Percentiles rank a stretch among this genome's conserved stretches.
Evolutionary conservation across 1,284 basidiomycete species (phyloP).

Genomic region (Xerocomus amazonicus): DNA sequence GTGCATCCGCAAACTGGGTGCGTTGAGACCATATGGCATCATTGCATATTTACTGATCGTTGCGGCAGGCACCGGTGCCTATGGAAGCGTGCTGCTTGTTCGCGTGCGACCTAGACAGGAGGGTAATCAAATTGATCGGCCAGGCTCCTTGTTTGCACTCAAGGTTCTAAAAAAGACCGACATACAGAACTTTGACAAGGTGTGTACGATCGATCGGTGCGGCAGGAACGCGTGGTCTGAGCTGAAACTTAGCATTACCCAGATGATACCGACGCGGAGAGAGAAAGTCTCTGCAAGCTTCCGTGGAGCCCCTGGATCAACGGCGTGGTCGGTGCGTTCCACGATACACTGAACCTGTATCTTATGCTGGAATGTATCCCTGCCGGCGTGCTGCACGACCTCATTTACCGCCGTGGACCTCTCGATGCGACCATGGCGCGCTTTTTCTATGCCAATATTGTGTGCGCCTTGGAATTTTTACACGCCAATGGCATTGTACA

Average conservation of each 20-base stretch:
- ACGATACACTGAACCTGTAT: constrained; percentile 47
- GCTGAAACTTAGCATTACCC: constrained; percentile 19
- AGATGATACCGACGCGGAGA: constrained; percentile 39
- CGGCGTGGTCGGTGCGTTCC: constrained; percentile 42
- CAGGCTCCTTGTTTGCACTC: constrained; percentile 38
- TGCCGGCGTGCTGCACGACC: constrained; percentile 38
- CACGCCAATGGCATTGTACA: constrained; percentile 74
- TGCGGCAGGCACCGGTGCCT: constrained; percentile 37
- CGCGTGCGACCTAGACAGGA: constrained; percentile 22
- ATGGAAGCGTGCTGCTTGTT: constrained; percentile 43
- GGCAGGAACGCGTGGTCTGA: not conserved
- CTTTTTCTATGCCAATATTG: constrained; percentile 60
- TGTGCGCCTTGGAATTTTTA: constrained; percentile 69
- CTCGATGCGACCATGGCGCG: constrained; percentile 33
- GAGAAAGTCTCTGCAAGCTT: constrained; percentile 36
- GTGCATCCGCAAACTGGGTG: constrained; percentile 39
- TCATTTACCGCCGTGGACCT: constrained; percentile 34
- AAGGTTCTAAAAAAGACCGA: constrained; percentile 40
- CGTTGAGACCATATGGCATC: not conserved
- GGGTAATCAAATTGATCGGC: constrained; percentile 29
- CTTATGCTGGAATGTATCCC: constrained; percentile 47
- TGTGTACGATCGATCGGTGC: constrained; percentile 15
- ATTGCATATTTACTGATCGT: constrained; percentile 1
- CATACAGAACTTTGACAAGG: constrained; percentile 30
- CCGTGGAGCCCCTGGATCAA: constrained; percentile 52